Conservation (phyloP, 139 green algal genomes). For the Chlorella sp. region DNA sequence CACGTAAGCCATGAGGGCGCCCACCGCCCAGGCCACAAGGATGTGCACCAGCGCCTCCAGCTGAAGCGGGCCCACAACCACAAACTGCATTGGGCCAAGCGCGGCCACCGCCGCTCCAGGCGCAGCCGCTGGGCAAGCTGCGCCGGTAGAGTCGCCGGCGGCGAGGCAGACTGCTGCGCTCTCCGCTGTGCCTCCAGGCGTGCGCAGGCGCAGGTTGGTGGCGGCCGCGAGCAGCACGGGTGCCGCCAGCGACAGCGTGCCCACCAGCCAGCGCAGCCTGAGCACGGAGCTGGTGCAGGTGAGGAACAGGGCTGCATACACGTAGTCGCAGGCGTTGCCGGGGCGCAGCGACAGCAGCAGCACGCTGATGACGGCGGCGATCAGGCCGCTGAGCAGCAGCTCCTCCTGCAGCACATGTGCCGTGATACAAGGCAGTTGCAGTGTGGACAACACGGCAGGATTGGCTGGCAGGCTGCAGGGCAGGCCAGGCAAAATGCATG, state of each 20-base stretch:
- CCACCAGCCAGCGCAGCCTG: constrained; percentile 72
- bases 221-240: not conserved
- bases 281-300: constrained; percentile 83
- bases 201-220: constrained; percentile 23
- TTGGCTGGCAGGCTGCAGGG: too few relatives aligned
- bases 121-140: not conserved
- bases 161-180: not conserved
- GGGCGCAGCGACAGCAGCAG: constrained; percentile 24
- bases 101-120: too few relatives aligned
- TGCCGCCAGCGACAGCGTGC: constrained; percentile 32
- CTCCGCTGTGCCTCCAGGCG: not conserved
- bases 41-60: constrained; percentile 74
- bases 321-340: constrained; percentile 58
- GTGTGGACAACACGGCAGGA: too few relatives aligned
- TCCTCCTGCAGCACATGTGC: constrained; percentile 76
- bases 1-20: constrained; percentile 82
- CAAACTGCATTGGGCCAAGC: not conserved
- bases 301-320: constrained; percentile 82
- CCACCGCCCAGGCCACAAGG: constrained; percentile 76
- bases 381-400: constrained; percentile 67
- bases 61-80: constrained; percentile 48
- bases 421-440: not conserved
- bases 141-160: not conserved
- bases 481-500: too few relatives aligned
- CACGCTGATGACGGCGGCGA: constrained; percentile 10